Conservation (phyloP, 345 rosid genomes). For the Limnanthes douglasii region DNA sequence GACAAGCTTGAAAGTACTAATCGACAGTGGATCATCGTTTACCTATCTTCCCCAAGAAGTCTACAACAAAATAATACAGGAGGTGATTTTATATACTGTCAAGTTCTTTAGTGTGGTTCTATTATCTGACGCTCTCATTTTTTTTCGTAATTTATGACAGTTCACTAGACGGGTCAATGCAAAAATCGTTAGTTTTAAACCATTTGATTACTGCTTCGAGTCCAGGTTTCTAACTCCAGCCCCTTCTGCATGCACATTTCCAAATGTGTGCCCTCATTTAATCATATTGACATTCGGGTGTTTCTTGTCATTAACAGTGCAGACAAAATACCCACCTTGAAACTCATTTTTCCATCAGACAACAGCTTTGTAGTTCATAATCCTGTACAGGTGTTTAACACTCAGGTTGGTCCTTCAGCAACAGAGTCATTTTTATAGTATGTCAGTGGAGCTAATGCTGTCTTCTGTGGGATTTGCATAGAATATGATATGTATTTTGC, state of each 20-base stretch:
- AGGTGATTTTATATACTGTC: slow-evolving; percentile 22
- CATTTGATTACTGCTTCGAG: slow-evolving; percentile 73
- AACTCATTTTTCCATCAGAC: slow-evolving; percentile 49
- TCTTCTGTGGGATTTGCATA: too few relatives aligned
- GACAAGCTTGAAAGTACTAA: slow-evolving; percentile 35
- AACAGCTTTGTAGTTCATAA: slow-evolving; percentile 57
- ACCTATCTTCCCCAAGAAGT: slow-evolving; percentile 52
- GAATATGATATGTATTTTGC: too few relatives aligned
- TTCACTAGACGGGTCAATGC: slow-evolving; percentile 50
- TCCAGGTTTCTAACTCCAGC: slow-evolving; percentile 28
- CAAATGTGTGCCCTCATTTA: too few relatives aligned
- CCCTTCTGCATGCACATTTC: too few relatives aligned
- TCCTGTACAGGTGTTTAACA: slow-evolving; percentile 47
- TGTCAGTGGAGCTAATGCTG: too few relatives aligned
- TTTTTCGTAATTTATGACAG: slow-evolving; percentile 13
- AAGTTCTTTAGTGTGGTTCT: background rate
- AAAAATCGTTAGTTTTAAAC: slow-evolving; percentile 25
- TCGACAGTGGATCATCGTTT: slow-evolving; percentile 87
- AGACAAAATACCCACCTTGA: slow-evolving; percentile 48
- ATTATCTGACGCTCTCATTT: slow-evolving; percentile 6
- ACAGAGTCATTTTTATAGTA: background rate
- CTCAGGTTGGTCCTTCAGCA: slow-evolving; percentile 28
- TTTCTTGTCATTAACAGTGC: slow-evolving; percentile 33
- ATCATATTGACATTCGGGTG: too few relatives aligned
- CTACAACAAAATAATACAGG: slow-evolving; percentile 32